Evolutionary conservation across 2,329 filamentous ascomycete species (phyloP).

Genomic region (Fusarium odoratissimum): DNA sequence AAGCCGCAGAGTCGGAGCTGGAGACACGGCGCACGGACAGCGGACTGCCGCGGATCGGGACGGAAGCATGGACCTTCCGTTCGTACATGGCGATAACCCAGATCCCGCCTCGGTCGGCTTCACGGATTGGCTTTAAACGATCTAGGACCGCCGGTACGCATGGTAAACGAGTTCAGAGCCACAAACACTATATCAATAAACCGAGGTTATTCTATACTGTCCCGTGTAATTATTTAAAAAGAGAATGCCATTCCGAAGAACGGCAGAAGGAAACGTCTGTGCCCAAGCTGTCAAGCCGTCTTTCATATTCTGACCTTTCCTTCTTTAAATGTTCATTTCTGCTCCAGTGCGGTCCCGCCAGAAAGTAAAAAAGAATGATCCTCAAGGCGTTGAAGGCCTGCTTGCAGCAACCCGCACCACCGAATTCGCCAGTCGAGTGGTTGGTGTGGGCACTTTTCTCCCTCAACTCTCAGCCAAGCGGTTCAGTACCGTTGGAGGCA

Average conservation of each 20-base stretch:
- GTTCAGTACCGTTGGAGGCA: no score
- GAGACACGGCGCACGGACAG: background rate
- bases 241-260: no score
- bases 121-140: fast-evolving
- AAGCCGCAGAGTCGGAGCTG: background rate
- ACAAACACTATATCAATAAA: fast-evolving
- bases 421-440: fast-evolving
- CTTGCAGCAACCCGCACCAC: background rate
- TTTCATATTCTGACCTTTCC: no score
- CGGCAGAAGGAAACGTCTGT: fast-evolving
- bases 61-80: no score
- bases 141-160: background rate
- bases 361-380: fast-evolving
- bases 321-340: no score
- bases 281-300: no score
- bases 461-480: background rate
- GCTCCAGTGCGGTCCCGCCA: no score
- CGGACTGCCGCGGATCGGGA: background rate
- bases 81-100: background rate
- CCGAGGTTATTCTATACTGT: fast-evolving
- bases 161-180: fast-evolving
- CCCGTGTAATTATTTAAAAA: fast-evolving
- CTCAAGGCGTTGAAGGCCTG: background rate
- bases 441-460: background rate
- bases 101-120: fast-evolving